A percentile compares a stretch with the other conserved stretches of the same genome.
phyloP scores from a whole-genome alignment of 805 yeast genomes.

The Yarrowia sp. region DNA sequence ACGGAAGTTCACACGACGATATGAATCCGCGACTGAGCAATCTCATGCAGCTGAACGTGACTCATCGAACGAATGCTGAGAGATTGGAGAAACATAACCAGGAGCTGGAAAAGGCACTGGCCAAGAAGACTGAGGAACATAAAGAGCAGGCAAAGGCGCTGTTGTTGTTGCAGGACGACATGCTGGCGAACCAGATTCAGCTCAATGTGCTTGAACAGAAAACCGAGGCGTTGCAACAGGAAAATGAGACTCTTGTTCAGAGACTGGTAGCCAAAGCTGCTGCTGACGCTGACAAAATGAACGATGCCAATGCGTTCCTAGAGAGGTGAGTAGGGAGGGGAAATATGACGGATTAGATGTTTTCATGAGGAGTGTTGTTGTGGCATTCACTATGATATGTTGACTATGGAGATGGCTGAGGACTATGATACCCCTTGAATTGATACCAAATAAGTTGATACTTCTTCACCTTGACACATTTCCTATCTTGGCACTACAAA shows the following conservation, averaged over 20 bases:
- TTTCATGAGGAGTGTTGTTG: no score
- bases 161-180: slow-evolving; percentile 70
- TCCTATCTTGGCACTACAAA: no score
- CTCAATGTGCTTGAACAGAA: slow-evolving; percentile 54
- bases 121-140: slow-evolving; percentile 23
- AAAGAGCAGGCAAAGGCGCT: slow-evolving; percentile 53
- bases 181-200: slow-evolving; percentile 67
- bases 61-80: slow-evolving; percentile 25
- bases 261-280: slow-evolving; percentile 67
- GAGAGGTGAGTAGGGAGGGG: slow-evolving; percentile 40
- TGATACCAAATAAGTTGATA: no score
- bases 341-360: neutral
- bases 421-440: no score
- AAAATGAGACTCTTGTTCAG: slow-evolving; percentile 60
- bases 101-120: slow-evolving; percentile 26
- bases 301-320: slow-evolving; percentile 55
- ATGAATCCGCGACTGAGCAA: slow-evolving; percentile 24
- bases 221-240: slow-evolving; percentile 53
- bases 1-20: neutral
- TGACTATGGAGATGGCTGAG: no score
- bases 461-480: no score
- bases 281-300: slow-evolving; percentile 65
- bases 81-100: slow-evolving; percentile 26
- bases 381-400: no score
- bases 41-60: slow-evolving; percentile 27